A percentile compares a stretch with the other conserved stretches of the same genome.
These are phyloP conservation scores for Solanum sitiens DNA, from an alignment of 257 asterid genomes.

Conservation along the genomic window DNA sequence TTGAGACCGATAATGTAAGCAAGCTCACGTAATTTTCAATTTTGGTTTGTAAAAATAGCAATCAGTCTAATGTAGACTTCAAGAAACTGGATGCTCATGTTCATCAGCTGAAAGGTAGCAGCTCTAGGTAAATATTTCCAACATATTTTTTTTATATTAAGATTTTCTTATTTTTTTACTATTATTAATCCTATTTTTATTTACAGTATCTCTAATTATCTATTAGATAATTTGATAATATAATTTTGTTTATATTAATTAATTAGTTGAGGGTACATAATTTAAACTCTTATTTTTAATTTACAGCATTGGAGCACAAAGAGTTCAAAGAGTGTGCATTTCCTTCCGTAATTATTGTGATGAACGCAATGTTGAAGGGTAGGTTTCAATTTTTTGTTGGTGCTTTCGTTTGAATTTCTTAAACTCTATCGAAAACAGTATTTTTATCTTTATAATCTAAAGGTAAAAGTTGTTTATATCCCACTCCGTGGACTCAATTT, in stretches of 20 bases:
- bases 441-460: accelerated
- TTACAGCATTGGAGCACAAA: slow-evolving; percentile 29
- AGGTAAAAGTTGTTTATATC: neutral
- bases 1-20: neutral
- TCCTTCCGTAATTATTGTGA: slow-evolving; percentile 59
- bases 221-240: neutral
- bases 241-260: neutral
- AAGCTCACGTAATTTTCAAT: neutral
- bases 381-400: neutral
- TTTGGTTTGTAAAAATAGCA: neutral
- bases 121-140: slow-evolving; percentile 17
- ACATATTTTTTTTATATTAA: too few relatives aligned
- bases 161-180: too few relatives aligned
- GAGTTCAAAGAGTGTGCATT: slow-evolving; percentile 22
- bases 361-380: slow-evolving; percentile 65
- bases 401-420: neutral
- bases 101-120: slow-evolving; percentile 35
- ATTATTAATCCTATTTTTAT: neutral
- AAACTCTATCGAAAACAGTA: neutral
- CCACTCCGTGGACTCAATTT: too few relatives aligned
- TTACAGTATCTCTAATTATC: neutral
- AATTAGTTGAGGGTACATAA: too few relatives aligned
- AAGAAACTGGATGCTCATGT: slow-evolving; percentile 27
- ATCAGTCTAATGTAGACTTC: slow-evolving; percentile 15
- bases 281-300: neutral